Evolutionary conservation across 352 stramenopile genomes (phyloP), one percentile per base, ranked within the genome.

Genomic region (Phytophthora sansomeana): DNA sequence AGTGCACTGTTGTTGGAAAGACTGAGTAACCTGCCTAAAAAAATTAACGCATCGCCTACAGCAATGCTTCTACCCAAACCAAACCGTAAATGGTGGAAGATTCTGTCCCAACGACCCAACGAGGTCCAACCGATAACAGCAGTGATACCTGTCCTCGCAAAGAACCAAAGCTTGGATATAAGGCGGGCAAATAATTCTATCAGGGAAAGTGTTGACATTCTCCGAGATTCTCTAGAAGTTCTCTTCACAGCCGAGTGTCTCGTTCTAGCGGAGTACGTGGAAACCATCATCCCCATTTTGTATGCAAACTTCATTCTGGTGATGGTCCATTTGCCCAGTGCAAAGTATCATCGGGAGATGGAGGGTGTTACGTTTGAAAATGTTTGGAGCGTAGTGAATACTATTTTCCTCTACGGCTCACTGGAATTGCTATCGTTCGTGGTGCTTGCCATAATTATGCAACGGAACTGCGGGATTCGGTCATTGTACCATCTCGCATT

Each of bases 401-500:
- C 33, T 41, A 48, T 69, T 2, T 49, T 55, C 2, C 8, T 52
- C 2, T 69, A 67, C 42, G 57, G 53, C 1, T 26, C 52, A 11
- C 10, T 72, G n/a, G 58, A 76, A 33, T 29, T 69, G 6, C 10
- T 35, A 7, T 73, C 68, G 8, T 64, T 76, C 16, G 4, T 63
- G 3, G 5, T 52, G 1, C 59, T 73, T 5, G 39, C 33, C 16
- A n/a, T 47, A 6, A 17, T 68, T 10, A 35, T 69, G 14, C 50
- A 51, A 10, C 41, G 58, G 1, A 49, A 60, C 13, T 60, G 61
- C 11, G 28, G 56, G 1, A 44, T 76, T 36, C 60, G 52, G 10
- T 19, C 58, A 16, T 19, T 72, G 17, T 68, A 73, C 35, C 58
- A 69, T 17, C 14, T 73, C 1, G 44, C 63, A 8, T 76, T 76